phyloP scores from a whole-genome alignment of 2,329 filamentous ascomycete genomes.

The Colletotrichum abscissum region DNA sequence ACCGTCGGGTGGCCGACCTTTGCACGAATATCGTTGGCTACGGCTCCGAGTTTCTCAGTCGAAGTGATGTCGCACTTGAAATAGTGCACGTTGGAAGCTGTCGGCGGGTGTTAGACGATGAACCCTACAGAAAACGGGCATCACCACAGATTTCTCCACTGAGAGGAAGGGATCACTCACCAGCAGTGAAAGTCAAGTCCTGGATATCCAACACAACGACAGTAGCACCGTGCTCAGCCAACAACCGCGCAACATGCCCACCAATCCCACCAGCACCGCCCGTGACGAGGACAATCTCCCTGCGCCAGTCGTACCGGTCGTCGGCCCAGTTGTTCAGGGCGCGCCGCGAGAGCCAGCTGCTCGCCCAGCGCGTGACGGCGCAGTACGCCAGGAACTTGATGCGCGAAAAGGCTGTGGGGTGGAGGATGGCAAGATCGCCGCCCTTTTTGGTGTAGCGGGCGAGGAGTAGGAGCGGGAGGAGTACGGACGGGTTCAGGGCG shows the following conservation, averaged over 20 bases:
- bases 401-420: conserved; percentile 61
- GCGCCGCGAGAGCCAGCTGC: conserved; percentile 61
- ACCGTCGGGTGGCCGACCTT: conserved; percentile 74
- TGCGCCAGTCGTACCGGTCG: conserved; percentile 72
- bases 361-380: conserved; percentile 60
- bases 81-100: conserved; percentile 68
- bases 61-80: conserved; percentile 78
- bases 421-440: conserved; percentile 62
- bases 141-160: background rate
- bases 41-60: conserved; percentile 60
- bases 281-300: conserved; percentile 79
- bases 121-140: background rate
- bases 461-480: conserved; percentile 72
- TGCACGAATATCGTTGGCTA: conserved; percentile 63
- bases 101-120: conserved; percentile 20
- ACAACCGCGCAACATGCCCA: conserved; percentile 69
- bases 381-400: conserved; percentile 65
- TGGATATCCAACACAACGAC: conserved; percentile 80
- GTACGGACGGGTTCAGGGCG: conserved; percentile 71
- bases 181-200: conserved; percentile 60
- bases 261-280: conserved; percentile 83
- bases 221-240: conserved; percentile 73
- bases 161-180: conserved; percentile 45
- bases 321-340: conserved; percentile 60
- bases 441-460: conserved; percentile 73